Evolutionary conservation across 495 filamentous ascomycete species (phyloP).

Genomic region (Hapsidospora chrysogenum): DNA sequence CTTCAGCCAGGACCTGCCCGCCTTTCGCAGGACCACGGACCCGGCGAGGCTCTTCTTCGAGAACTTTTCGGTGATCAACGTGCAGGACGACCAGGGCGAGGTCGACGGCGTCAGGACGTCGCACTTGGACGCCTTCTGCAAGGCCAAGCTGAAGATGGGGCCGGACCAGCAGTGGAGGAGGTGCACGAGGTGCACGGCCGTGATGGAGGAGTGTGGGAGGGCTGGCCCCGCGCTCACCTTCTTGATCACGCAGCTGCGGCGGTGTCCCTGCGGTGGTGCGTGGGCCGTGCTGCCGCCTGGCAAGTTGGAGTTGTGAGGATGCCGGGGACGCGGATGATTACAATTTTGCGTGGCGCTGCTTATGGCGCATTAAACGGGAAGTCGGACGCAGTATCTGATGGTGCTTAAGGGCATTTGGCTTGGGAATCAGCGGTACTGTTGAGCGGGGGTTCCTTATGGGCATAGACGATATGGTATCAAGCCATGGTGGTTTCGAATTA

Average conservation of each 20-base stretch:
- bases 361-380: not conserved
- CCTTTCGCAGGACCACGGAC: conserved; percentile 22
- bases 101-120: not conserved
- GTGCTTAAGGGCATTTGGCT: no score
- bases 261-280: conserved; percentile 34
- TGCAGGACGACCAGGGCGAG: conserved; percentile 17
- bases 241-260: conserved; percentile 32
- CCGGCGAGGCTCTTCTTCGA: conserved; percentile 31
- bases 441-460: no score
- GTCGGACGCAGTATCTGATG: not conserved
- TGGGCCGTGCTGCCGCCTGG: conserved; percentile 23
- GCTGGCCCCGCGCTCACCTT: conserved; percentile 23
- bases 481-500: no score
- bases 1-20: conserved; percentile 22
- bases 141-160: conserved; percentile 4
- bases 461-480: no score
- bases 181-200: conserved; percentile 42
- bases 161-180: conserved; percentile 24
- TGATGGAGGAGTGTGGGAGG: conserved; percentile 42
- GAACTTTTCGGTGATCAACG: conserved; percentile 29
- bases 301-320: not conserved
- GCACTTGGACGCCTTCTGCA: conserved; percentile 25
- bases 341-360: no score
- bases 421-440: no score
- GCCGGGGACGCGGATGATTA: no score